Percentiles rank a stretch among this genome's conserved stretches.
Conservation (phyloP, 345 rosid species). For the Salix purpurea region DNA sequence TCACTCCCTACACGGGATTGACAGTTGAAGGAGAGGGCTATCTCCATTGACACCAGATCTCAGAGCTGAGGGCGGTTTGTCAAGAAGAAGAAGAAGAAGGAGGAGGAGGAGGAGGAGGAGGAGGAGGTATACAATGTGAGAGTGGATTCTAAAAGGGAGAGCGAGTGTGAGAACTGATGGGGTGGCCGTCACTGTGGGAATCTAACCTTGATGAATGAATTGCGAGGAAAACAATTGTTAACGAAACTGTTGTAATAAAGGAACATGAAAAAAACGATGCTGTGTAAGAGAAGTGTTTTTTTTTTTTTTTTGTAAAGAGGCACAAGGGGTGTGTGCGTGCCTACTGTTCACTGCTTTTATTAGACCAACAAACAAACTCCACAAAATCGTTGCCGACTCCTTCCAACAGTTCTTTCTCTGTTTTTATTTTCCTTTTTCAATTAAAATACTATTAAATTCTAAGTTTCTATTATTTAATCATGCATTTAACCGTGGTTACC, state of each 20-base stretch:
- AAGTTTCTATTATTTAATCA: background rate
- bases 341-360: background rate
- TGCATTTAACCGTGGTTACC: slow-evolving; percentile 34
- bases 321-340: too few species aligned
- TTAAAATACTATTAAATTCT: background rate
- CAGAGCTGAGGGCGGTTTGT: too few species aligned
- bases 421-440: background rate
- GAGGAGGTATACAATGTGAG: too few species aligned
- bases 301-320: too few species aligned
- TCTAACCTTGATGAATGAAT: background rate
- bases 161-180: background rate
- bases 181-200: background rate
- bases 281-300: background rate
- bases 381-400: slow-evolving; percentile 35
- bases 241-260: background rate
- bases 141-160: too few species aligned
- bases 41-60: too few species aligned
- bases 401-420: slow-evolving; percentile 12
- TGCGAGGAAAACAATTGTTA: background rate
- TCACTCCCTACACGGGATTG: too few species aligned
- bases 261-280: background rate
- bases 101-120: too few species aligned
- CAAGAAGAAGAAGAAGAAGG: too few species aligned
- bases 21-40: too few species aligned
- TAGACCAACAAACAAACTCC: slow-evolving; percentile 16